Evolutionary conservation across 139 green algal genomes (phyloP).

Genomic region (Astrephomene gubernaculifera): DNA sequence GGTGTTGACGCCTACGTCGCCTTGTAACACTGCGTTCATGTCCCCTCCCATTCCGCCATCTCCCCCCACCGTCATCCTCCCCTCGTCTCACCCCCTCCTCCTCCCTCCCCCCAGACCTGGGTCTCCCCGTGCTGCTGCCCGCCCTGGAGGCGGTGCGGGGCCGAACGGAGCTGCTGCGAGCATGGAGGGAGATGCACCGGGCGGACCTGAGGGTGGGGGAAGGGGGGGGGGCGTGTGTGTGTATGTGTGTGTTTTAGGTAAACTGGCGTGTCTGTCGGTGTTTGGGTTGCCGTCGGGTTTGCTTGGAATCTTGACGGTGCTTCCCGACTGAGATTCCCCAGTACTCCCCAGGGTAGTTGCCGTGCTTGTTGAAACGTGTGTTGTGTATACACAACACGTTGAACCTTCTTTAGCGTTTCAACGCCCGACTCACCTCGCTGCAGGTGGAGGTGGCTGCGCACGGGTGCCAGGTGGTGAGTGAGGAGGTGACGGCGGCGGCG

Average conservation of each 20-base stretch:
- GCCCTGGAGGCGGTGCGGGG: conserved; percentile 29
- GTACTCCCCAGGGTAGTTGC: not conserved
- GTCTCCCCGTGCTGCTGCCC: conserved; percentile 19
- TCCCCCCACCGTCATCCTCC: not conserved
- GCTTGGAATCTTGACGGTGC: too few species aligned
- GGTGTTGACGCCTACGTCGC: not conserved
- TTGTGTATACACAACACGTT: not conserved
- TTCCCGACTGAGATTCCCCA: too few species aligned
- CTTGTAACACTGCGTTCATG: not conserved
- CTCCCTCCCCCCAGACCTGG: not conserved
- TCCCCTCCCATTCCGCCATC: not conserved
- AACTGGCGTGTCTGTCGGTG: not conserved
- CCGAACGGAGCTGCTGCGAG: conserved; percentile 30
- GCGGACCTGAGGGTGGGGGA: conserved; percentile 26
- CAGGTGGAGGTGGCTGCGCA: conserved; percentile 39
- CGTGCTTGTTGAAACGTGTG: not conserved
- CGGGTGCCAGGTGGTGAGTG: not conserved
- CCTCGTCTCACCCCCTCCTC: not conserved
- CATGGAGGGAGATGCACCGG: not conserved
- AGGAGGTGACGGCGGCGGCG: conserved; percentile 26
- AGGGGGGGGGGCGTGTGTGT: not conserved
- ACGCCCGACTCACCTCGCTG: too few species aligned
- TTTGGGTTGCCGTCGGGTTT: not conserved
- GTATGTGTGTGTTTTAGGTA: not conserved
- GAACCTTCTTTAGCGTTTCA: not conserved